Evolutionary conservation across 176 grass and related monocot species (phyloP).

Genomic region (Avena insularis): DNA sequence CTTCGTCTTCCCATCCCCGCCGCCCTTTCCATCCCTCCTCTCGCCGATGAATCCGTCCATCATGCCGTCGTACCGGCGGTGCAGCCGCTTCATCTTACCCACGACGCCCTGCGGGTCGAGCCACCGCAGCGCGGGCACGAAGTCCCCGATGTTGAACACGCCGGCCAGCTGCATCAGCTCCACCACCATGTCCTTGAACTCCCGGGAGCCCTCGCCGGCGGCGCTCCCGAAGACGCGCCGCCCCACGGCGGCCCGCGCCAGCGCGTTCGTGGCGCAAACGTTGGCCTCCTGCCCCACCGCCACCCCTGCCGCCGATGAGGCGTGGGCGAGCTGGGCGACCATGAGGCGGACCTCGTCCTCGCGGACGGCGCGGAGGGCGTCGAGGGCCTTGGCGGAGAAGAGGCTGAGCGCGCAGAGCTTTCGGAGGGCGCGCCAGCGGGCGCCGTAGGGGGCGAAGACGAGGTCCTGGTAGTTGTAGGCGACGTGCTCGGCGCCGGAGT

Average conservation of each 20-base stretch:
- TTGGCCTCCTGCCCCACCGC: conserved; percentile 45
- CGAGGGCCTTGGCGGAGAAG: conserved; percentile 56
- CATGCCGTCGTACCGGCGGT: conserved; percentile 68
- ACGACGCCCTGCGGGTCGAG: conserved; percentile 67
- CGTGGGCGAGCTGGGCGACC: conserved; percentile 8
- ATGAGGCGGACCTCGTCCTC: conserved; percentile 48
- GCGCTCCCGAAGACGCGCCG: conserved; percentile 51
- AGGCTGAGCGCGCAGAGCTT: conserved; percentile 64
- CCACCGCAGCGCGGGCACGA: conserved; percentile 56
- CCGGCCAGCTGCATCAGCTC: conserved; percentile 63
- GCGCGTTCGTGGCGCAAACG: conserved; percentile 62
- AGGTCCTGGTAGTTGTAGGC: conserved; percentile 85
- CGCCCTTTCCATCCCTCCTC: background rate
- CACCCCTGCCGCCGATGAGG: background rate
- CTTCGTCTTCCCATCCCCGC: background rate
- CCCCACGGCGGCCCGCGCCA: conserved; percentile 53
- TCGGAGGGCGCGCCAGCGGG: conserved; percentile 59
- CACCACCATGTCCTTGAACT: conserved; percentile 73
- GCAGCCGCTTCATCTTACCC: conserved; percentile 59
- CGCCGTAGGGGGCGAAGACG: conserved; percentile 74
- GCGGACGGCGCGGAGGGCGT: conserved; percentile 46
- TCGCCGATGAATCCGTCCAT: conserved; percentile 60
- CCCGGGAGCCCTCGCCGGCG: conserved; percentile 25
- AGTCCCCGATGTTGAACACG: conserved; percentile 66
- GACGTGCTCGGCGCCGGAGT: conserved; percentile 70